Evolutionary conservation across 202 grass and related monocot species (phyloP).

Genomic region (Bolboschoenoplectus hybrid): DNA sequence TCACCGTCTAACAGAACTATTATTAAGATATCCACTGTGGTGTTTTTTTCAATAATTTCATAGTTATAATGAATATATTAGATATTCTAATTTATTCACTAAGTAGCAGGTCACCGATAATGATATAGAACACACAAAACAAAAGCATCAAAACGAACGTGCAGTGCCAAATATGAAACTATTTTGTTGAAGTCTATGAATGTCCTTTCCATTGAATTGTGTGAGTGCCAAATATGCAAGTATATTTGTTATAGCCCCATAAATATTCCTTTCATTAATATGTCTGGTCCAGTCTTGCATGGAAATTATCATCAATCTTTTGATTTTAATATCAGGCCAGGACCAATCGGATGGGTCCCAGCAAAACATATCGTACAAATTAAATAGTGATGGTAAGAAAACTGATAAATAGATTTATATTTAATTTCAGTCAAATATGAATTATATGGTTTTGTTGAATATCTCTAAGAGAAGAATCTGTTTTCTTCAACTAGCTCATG

Average conservation of each 20-base stretch:
- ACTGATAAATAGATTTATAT: neutral
- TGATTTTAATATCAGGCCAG: neutral
- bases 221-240: neutral
- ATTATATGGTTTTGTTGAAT: neutral
- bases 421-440: slow-evolving; percentile 29
- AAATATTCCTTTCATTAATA: neutral
- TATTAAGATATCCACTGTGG: neutral
- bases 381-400: slow-evolving; percentile 15
- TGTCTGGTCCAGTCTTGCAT: neutral
- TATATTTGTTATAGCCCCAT: neutral
- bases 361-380: neutral
- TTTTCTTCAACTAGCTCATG: slow-evolving; percentile 1
- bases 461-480: slow-evolving; percentile 4
- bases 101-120: neutral
- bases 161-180: neutral
- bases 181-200: neutral
- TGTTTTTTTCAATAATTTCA: neutral
- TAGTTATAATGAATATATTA: slow-evolving; percentile 2
- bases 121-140: neutral
- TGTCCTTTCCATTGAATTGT: neutral
- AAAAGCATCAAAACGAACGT: neutral
- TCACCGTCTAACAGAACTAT: neutral
- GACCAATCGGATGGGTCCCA: neutral
- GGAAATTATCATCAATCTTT: neutral
- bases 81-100: slow-evolving; percentile 1